Conservation (phyloP, 2,329 filamentous ascomycete species). For the Fusarium vanettenii region DNA sequence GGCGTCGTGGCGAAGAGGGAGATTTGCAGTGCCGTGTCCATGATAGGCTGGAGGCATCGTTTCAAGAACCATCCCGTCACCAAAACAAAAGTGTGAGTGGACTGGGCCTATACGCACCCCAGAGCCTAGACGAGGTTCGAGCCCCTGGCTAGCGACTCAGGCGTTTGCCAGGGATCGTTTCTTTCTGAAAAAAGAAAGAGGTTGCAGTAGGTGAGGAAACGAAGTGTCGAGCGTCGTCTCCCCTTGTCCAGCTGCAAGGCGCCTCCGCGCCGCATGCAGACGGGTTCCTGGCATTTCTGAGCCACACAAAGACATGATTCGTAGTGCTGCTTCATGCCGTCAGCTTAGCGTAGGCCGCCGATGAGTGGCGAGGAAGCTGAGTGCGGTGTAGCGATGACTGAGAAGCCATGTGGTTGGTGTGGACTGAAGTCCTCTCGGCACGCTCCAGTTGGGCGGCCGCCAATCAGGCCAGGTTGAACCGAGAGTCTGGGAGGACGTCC, state of each 20-base stretch:
- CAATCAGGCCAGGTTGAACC: slow-evolving; percentile 45
- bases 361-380: slow-evolving; percentile 35
- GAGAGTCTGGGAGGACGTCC: slow-evolving; percentile 34
- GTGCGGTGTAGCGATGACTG: slow-evolving; percentile 33
- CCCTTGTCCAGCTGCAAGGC: slow-evolving; percentile 35
- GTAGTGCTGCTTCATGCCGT: slow-evolving; percentile 22
- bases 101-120: slow-evolving; percentile 29
- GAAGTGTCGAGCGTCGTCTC: slow-evolving; percentile 12
- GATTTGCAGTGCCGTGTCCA: slow-evolving; percentile 27
- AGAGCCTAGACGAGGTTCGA: slow-evolving; percentile 33
- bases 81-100: slow-evolving; percentile 39
- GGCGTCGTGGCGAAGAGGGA: slow-evolving; percentile 39
- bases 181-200: slow-evolving; percentile 9
- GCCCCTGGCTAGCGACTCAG: slow-evolving; percentile 42
- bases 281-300: slow-evolving; percentile 19
- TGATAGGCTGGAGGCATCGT: slow-evolving; percentile 48
- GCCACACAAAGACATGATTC: slow-evolving; percentile 24
- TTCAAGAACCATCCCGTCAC: slow-evolving; percentile 45
- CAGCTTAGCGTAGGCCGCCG: slow-evolving; percentile 43
- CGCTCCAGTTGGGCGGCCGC: slow-evolving; percentile 36
- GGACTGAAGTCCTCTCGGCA: slow-evolving; percentile 27
- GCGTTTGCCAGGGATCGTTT: slow-evolving; percentile 24
- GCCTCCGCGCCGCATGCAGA: slow-evolving; percentile 16
- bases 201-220: slow-evolving; percentile 7
- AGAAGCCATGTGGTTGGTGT: slow-evolving; percentile 29